Conservation (phyloP, 345 rosid genomes). For the Rubroshorea leprosula region DNA sequence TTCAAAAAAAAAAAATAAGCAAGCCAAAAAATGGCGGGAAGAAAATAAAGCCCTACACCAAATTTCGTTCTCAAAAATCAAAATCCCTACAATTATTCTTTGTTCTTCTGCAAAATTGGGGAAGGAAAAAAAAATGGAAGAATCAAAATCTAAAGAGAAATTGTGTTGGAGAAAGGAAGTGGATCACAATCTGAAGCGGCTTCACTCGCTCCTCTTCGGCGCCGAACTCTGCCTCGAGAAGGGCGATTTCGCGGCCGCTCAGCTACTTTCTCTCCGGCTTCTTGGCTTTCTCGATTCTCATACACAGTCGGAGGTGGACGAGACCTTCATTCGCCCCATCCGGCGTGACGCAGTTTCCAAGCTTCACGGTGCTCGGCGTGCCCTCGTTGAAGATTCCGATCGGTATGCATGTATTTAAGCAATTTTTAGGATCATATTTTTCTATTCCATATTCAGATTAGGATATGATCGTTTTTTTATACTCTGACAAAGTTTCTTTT, state of each 20-base stretch:
- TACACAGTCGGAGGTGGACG: slow-evolving; percentile 48
- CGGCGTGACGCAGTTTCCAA: slow-evolving; percentile 60
- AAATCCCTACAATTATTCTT: neutral
- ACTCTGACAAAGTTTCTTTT: neutral
- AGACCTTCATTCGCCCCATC: slow-evolving; percentile 54
- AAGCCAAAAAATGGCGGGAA: too few relatives aligned
- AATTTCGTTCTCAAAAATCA: too few relatives aligned
- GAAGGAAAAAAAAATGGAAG: slow-evolving; percentile 23
- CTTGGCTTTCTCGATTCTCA: slow-evolving; percentile 87
- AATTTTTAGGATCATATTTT: neutral
- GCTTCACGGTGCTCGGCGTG: slow-evolving; percentile 52
- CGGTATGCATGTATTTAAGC: slow-evolving; percentile 36
- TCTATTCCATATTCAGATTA: neutral
- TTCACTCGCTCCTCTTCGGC: slow-evolving; percentile 80
- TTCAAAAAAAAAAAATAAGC: too few relatives aligned
- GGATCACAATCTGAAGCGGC: slow-evolving; percentile 74
- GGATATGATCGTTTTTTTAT: neutral
- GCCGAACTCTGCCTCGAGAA: slow-evolving; percentile 64
- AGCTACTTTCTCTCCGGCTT: slow-evolving; percentile 70
- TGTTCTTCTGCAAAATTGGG: slow-evolving; percentile 15
- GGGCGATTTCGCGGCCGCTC: slow-evolving; percentile 64
- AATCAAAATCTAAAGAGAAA: slow-evolving; percentile 16
- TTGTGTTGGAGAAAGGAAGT: slow-evolving; percentile 64
- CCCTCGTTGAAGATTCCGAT: slow-evolving; percentile 64
- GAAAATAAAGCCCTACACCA: too few relatives aligned